Conservation (phyloP, 768 basidiomycete species). For the Suillus variegatus region DNA sequence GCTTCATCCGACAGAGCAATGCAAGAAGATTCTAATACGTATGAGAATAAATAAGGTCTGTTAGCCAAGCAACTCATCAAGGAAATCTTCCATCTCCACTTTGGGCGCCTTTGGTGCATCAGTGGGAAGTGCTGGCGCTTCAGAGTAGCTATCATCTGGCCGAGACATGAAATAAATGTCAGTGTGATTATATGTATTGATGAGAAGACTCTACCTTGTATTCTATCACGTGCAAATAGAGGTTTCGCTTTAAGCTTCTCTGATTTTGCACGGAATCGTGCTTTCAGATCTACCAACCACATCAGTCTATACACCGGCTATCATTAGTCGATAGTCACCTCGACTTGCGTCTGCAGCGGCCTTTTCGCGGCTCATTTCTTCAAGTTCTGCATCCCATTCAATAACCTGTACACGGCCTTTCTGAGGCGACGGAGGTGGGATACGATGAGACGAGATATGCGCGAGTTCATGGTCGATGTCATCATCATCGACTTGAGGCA, state of each 20-base stretch:
- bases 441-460: constrained; percentile 43
- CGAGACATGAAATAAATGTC: background rate
- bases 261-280: constrained; percentile 57
- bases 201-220: constrained; percentile 34
- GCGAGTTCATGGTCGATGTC: constrained; percentile 59
- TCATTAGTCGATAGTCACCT: constrained; percentile 45
- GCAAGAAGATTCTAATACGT: too few relatives aligned
- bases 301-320: background rate
- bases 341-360: constrained; percentile 63
- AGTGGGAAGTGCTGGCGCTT: constrained; percentile 57
- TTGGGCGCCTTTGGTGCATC: constrained; percentile 42
- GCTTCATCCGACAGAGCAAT: too few relatives aligned
- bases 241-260: constrained; percentile 45
- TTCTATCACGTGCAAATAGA: constrained; percentile 34
- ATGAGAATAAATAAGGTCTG: too few relatives aligned
- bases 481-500: constrained; percentile 48
- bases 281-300: constrained; percentile 52
- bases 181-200: background rate
- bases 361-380: constrained; percentile 69
- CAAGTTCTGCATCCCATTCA: constrained; percentile 68
- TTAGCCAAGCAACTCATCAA: constrained; percentile 64
- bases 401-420: constrained; percentile 69
- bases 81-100: constrained; percentile 67
- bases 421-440: constrained; percentile 31
- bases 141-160: constrained; percentile 35